These are phyloP conservation scores for Venturiaceae sp. DNA, from an alignment of 2,329 filamentous ascomycete species.

Conservation along the genomic window DNA sequence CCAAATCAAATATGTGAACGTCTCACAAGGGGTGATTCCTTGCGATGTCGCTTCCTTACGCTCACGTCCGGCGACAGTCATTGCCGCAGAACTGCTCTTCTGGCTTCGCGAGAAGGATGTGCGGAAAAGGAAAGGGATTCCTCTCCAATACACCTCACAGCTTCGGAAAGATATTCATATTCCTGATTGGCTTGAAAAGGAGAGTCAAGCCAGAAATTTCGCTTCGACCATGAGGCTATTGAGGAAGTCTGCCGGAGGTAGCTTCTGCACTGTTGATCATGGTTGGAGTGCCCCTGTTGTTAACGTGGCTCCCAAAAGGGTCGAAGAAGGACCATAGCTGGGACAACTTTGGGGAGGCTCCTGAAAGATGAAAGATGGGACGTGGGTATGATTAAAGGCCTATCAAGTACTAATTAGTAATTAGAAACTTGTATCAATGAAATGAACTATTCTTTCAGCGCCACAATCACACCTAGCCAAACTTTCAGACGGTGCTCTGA, in stretches of 20 bases:
- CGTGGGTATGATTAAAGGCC: no score
- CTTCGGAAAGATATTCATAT: conserved; percentile 2
- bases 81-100: conserved; percentile 10
- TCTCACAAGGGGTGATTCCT: conserved; percentile 36
- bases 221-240: conserved; percentile 20
- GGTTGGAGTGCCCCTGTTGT: conserved; percentile 18
- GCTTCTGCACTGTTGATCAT: conserved; percentile 25
- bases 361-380: no score
- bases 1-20: conserved; percentile 30
- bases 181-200: conserved; percentile 26
- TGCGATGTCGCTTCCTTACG: conserved; percentile 12
- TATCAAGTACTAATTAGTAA: no score
- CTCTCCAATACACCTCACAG: neutral
- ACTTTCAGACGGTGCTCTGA: no score
- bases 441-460: no score
- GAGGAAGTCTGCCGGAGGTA: conserved; percentile 13
- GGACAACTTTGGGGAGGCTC: neutral
- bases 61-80: conserved; percentile 7
- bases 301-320: neutral
- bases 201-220: conserved; percentile 24
- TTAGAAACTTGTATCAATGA: no score
- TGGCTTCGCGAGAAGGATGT: conserved; percentile 2
- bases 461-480: no score
- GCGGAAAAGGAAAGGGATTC: neutral
- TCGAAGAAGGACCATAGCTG: neutral